phyloP scores from a whole-genome alignment of 2,329 filamentous ascomycete species.

The Xylariaceae sp. region DNA sequence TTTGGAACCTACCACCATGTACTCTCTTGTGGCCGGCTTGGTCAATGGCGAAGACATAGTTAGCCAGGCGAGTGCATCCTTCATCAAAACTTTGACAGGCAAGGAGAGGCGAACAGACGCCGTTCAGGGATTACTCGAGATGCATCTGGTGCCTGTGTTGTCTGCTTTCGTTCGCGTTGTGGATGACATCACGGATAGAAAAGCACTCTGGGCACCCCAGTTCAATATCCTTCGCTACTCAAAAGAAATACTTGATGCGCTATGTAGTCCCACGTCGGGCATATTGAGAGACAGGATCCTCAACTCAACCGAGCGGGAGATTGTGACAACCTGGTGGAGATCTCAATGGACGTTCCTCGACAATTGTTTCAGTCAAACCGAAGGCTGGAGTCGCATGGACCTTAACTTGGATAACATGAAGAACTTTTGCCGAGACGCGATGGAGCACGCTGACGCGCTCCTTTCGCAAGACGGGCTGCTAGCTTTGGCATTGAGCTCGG shows the following conservation, averaged over 20 bases:
- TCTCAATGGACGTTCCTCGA: slow-evolving; percentile 78
- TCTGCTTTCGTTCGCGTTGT: slow-evolving; percentile 42
- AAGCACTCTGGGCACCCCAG: slow-evolving; percentile 54
- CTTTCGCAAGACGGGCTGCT: slow-evolving; percentile 84
- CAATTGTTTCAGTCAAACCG: slow-evolving; percentile 77
- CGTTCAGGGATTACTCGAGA: slow-evolving; percentile 42
- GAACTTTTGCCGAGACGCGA: slow-evolving; percentile 89
- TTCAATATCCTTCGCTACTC: slow-evolving; percentile 54
- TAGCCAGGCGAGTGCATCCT: slow-evolving; percentile 73
- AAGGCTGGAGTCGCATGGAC: slow-evolving; percentile 68
- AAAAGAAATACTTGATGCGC: slow-evolving; percentile 51
- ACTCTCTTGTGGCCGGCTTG: slow-evolving; percentile 72
- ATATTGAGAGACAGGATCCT: slow-evolving; percentile 54
- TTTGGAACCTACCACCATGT: slow-evolving; percentile 62
- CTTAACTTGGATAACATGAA: slow-evolving; percentile 78
- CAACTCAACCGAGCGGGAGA: slow-evolving; percentile 57
- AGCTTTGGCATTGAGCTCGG: slow-evolving; percentile 57
- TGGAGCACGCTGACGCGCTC: slow-evolving; percentile 84
- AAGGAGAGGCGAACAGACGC: slow-evolving; percentile 54
- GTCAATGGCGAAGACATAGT: slow-evolving; percentile 77
- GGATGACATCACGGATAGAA: slow-evolving; percentile 38
- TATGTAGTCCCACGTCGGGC: slow-evolving; percentile 55
- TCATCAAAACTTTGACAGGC: slow-evolving; percentile 78
- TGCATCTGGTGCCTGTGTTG: slow-evolving; percentile 42
- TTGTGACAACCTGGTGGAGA: slow-evolving; percentile 76